Evolutionary conservation across 2,329 filamentous ascomycete species (phyloP), one percentile per base, ranked within the genome.

Genomic region (Aureobasidium pullulans): DNA sequence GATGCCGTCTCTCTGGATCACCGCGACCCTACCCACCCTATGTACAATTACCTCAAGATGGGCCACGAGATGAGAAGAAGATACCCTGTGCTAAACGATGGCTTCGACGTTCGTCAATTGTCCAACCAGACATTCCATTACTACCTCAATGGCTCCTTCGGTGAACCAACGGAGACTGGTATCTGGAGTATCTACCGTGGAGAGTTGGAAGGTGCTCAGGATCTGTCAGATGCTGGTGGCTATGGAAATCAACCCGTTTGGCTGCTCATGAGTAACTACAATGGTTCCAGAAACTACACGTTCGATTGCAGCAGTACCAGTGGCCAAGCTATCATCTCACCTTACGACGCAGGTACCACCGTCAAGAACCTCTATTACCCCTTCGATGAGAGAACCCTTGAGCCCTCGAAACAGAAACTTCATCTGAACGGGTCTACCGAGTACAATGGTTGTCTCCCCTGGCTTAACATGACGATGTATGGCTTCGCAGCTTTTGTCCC

Each of bases 311-410:
- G 44, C 19, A 71, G 68, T n/a, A 71, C 76, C 36, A 71, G 71
- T 28, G 67, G 71, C n/a, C 70, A 70, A 4, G 81, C 80, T 1
- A 75, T 86, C 39, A 72, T 86, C 39, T 73, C 84, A 9, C 82
- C 84, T 0, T 87, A 83, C 60, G 72, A 75, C 11, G 67, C 70
- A 2, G 79, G 77, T 11, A 80, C 77, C 1, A 81, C 75, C 1
- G 83, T 87, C 62, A 82, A 81, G 66, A 86, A 85, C 64, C 67
- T 87, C 11, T 84, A 87, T 67, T 82, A 81, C 66, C 83, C 84
- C 0, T 84, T 81, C 63, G 82, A 84, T 28, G 77, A 83, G 62
- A 73, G 80, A 60, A 77, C 71, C 0, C 71, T 87, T 11, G 74
- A 75, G 52, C 67, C 70, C 1, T 80, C 81, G 1, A 68, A 73